Conservation (phyloP, 805 yeast genomes). For the Yarrowia bubula region DNA sequence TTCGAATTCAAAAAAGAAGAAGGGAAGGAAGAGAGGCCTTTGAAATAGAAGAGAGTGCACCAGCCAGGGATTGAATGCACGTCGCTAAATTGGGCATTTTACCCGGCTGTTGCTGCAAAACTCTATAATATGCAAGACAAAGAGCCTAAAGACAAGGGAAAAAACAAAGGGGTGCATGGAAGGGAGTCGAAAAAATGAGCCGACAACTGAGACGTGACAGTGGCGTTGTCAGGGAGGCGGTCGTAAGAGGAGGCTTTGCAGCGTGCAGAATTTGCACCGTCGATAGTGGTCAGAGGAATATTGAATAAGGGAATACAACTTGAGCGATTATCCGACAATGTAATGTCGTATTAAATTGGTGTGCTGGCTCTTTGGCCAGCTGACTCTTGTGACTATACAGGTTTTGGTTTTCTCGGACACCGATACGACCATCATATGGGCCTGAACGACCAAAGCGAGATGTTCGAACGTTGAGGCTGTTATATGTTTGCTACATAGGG, state of each 20-base stretch:
- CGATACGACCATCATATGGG: background rate
- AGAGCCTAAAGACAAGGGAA: background rate
- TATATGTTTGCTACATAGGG: conserved; percentile 20
- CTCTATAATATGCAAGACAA: conserved; percentile 7
- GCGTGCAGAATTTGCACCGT: background rate
- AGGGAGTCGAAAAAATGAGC: conserved; percentile 23
- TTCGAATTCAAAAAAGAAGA: conserved; percentile 16
- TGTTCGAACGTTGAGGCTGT: conserved; percentile 4
- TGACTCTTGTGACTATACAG: background rate
- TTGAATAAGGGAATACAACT: background rate
- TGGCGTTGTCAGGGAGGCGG: conserved; percentile 1
- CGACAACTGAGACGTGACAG: conserved; percentile 1
- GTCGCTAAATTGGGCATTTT: conserved; percentile 21
- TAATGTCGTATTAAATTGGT: background rate
- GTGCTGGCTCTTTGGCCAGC: background rate
- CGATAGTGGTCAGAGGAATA: background rate
- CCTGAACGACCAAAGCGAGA: conserved; percentile 1
- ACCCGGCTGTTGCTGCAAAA: conserved; percentile 25
- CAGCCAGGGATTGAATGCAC: conserved; percentile 27
- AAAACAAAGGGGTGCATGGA: conserved; percentile 22
- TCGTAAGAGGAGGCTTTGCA: background rate
- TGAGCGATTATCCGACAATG: background rate
- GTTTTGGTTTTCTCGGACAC: background rate
- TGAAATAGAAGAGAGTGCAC: conserved; percentile 24
- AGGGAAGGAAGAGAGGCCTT: conserved; percentile 23